These are phyloP conservation scores for Aureobasidium subglaciale DNA, from an alignment of 2,329 filamentous ascomycete genomes.

Conservation along the genomic window DNA sequence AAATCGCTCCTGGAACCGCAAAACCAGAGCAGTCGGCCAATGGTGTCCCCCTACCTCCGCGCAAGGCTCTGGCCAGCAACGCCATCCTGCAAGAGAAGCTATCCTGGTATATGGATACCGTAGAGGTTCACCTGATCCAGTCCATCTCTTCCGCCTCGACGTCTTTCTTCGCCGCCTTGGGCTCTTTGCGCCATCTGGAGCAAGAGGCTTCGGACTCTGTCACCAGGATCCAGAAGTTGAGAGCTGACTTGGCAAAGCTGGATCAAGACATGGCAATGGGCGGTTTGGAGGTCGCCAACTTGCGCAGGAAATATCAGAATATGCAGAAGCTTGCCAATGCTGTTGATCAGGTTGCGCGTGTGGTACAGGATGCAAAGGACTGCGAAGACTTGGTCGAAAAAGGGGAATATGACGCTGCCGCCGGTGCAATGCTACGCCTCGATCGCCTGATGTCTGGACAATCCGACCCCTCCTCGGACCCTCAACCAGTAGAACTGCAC, in stretches of 20 bases:
- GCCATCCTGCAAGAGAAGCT: slow-evolving; percentile 96
- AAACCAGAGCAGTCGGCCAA: slow-evolving; percentile 42
- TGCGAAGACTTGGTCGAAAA: slow-evolving; percentile 78
- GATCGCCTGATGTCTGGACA: slow-evolving; percentile 77
- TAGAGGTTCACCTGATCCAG: slow-evolving; percentile 92
- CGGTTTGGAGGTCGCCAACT: slow-evolving; percentile 77
- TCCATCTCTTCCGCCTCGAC: slow-evolving; percentile 94
- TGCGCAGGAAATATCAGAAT: slow-evolving; percentile 76
- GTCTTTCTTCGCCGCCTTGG: slow-evolving; percentile 91
- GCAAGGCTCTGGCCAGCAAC: slow-evolving; percentile 89
- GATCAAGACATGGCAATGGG: slow-evolving; percentile 82
- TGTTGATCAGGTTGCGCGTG: slow-evolving; percentile 71
- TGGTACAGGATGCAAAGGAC: slow-evolving; percentile 65
- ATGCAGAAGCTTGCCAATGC: slow-evolving; percentile 73
- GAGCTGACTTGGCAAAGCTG: slow-evolving; percentile 70
- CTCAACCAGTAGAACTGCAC: slow-evolving; percentile 35
- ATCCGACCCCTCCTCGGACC: slow-evolving; percentile 34
- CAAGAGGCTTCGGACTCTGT: slow-evolving; percentile 90
- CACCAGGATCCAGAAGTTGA: slow-evolving; percentile 69
- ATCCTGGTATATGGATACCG: slow-evolving; percentile 99
- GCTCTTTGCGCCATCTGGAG: slow-evolving; percentile 83
- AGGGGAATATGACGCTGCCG: slow-evolving; percentile 74
- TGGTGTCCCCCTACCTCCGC: slow-evolving; percentile 48
- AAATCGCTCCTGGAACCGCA: slow-evolving; percentile 69
- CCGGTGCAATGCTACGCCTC: slow-evolving; percentile 68